Base-by-base conservation (phyloP, 2,329 filamentous ascomycete genomes). In the Monilinia fructicola region DNA sequence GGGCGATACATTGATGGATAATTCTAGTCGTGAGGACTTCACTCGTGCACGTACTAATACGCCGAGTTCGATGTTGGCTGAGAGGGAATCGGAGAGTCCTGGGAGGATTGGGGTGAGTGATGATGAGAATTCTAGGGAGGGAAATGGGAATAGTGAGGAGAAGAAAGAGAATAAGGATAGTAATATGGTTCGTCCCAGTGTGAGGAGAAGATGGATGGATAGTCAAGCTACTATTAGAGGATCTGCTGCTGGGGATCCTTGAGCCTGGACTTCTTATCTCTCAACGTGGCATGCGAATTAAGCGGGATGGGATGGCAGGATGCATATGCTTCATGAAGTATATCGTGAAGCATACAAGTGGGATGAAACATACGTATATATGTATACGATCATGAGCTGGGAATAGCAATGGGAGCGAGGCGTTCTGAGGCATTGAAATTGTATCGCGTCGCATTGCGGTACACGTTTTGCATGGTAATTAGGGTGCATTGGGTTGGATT, bases 81-180 rank as follows among this genome's bases (percentile, higher is more conserved):
- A 48, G 12, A 60, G 21, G 42, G 21, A 23, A 26, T 16, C 12
- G 1, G 56, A 60, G 28, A 48, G 56, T 48, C 42, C 28, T 28
- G 28, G 46, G 11, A 62, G n/a, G 4, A 48, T 12, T 14, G 16
- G 4, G 18, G 16, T 1, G n/a, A 21, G 5, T 21, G 46, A 7
- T n/a, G 9, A 35, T 28, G 53, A 3, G 53, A 6, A 21, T 21
- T 12, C 7, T n/a, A 42, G n/a, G 53, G 53, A 31, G 18, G 53
- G 14, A 35, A 12, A 21, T n/a, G 14, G 52, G 14, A 26, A 58
- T 69, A 31, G 54, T 44, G 40, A 54, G 68, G 38, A 67, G 67
- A 68, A 63, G 31, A 48, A 70, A 70, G 55, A 68, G 66, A 58
- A 64, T 69, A 59, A 70, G 21, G 54, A 48, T n/a, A 48, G 54